Conservation (phyloP, 148 eudicot species). For the Vaccinium macrocarpon region DNA sequence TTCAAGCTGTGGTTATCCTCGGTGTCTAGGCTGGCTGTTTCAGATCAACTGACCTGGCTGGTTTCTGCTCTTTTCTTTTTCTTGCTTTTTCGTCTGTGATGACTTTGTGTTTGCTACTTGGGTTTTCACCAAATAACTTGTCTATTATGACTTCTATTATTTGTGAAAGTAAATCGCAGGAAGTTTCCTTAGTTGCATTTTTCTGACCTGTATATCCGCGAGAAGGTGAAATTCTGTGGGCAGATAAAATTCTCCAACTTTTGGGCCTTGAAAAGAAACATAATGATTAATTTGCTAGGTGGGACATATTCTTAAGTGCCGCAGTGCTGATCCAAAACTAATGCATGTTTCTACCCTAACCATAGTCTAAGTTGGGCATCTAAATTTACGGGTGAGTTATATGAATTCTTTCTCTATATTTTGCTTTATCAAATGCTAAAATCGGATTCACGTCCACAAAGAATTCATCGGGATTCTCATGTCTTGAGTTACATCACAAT, state of each 20-base stretch:
- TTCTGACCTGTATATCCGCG: background rate
- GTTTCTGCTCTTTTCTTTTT: background rate
- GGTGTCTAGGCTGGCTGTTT: background rate
- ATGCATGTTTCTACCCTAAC: too few relatives aligned
- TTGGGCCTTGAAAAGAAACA: background rate
- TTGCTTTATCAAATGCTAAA: too few relatives aligned
- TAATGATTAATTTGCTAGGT: background rate
- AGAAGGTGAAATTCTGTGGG: background rate
- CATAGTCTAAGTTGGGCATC: too few relatives aligned
- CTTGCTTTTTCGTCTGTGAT: background rate
- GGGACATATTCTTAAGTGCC: background rate
- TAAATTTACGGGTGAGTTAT: too few relatives aligned
- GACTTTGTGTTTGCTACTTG: background rate
- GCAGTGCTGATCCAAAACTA: background rate
- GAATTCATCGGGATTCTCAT: too few relatives aligned
- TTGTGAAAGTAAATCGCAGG: background rate
- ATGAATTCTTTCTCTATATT: too few relatives aligned
- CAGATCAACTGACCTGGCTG: background rate
- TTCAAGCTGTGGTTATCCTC: background rate
- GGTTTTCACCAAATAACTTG: background rate
- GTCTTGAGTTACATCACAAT: too few relatives aligned
- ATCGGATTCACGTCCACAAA: too few relatives aligned
- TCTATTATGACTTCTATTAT: background rate
- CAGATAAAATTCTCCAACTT: background rate
- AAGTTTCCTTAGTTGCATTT: background rate